These are phyloP conservation scores for Mitragyna speciosa DNA, from an alignment of 257 asterid species.

Conservation along the genomic window DNA sequence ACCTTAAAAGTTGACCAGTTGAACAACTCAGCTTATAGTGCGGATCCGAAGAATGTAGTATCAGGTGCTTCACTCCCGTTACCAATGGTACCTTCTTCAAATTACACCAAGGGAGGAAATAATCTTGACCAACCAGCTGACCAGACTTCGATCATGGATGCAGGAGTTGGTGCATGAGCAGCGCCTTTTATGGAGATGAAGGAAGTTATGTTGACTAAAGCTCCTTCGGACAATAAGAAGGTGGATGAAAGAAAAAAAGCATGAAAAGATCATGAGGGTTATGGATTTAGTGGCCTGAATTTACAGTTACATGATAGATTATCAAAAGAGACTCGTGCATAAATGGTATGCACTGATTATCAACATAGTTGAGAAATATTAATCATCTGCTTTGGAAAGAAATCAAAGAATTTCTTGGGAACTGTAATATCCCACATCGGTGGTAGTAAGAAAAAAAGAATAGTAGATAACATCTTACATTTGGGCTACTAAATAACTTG, in stretches of 20 bases:
- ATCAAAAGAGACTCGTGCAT: neutral
- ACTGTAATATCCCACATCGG: too few species aligned
- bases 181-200: constrained; percentile 52
- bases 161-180: constrained; percentile 54
- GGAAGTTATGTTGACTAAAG: constrained; percentile 57
- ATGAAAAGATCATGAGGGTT: constrained; percentile 71
- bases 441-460: too few species aligned
- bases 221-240: constrained; percentile 75
- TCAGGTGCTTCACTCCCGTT: constrained; percentile 43
- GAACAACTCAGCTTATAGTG: constrained; percentile 44
- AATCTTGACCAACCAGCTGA: constrained; percentile 44
- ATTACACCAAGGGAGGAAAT: constrained; percentile 48
- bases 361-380: neutral
- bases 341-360: neutral
- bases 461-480: too few species aligned
- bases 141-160: constrained; percentile 37
- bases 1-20: constrained; percentile 62
- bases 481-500: too few species aligned
- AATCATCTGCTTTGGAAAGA: too few species aligned
- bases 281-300: neutral
- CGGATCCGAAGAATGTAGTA: constrained; percentile 51
- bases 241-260: constrained; percentile 90
- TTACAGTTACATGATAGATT: neutral
- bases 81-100: constrained; percentile 52
- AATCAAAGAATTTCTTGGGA: too few species aligned